Evolutionary conservation across 2,329 filamentous ascomycete genomes (phyloP).

Genomic region (Ceratocystis cacaofunesta): DNA sequence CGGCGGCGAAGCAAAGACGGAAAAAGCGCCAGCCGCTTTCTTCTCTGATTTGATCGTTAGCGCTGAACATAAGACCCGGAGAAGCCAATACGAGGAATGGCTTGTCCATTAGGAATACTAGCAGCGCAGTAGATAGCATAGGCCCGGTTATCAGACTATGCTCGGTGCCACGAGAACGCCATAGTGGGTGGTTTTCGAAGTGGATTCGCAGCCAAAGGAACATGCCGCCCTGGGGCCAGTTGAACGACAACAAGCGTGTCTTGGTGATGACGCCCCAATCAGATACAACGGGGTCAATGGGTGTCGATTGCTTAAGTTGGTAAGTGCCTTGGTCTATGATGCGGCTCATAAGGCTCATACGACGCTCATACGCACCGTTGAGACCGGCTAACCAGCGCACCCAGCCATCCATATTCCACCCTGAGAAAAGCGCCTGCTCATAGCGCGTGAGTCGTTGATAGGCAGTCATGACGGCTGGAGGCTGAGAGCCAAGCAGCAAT

Average conservation of each 20-base stretch:
- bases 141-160: conserved; percentile 35
- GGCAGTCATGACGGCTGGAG: conserved; percentile 30
- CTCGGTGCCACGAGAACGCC: conserved; percentile 24
- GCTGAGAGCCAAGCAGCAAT: conserved; percentile 54
- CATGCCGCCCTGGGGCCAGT: conserved; percentile 78
- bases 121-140: conserved; percentile 48
- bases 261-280: conserved; percentile 67
- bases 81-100: conserved; percentile 55
- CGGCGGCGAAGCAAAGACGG: conserved; percentile 73
- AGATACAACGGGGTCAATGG: conserved; percentile 29
- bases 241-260: conserved; percentile 58
- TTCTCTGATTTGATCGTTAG: conserved; percentile 43
- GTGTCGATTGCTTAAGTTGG: conserved; percentile 46
- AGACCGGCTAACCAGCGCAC: conserved; percentile 81
- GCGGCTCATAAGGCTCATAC: conserved; percentile 67
- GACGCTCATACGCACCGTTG: conserved; percentile 66
- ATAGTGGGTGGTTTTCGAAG: conserved; percentile 60
- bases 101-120: conserved; percentile 54
- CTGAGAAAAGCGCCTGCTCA: conserved; percentile 33
- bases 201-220: conserved; percentile 70
- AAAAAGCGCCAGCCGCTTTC: conserved; percentile 55
- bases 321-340: conserved; percentile 55
- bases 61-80: conserved; percentile 60
- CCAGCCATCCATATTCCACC: conserved; percentile 77
- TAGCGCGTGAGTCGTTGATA: conserved; percentile 31